These are phyloP conservation scores for Ascosphaera pollenicola DNA, from an alignment of 2,329 filamentous ascomycete species.

Conservation along the genomic window DNA sequence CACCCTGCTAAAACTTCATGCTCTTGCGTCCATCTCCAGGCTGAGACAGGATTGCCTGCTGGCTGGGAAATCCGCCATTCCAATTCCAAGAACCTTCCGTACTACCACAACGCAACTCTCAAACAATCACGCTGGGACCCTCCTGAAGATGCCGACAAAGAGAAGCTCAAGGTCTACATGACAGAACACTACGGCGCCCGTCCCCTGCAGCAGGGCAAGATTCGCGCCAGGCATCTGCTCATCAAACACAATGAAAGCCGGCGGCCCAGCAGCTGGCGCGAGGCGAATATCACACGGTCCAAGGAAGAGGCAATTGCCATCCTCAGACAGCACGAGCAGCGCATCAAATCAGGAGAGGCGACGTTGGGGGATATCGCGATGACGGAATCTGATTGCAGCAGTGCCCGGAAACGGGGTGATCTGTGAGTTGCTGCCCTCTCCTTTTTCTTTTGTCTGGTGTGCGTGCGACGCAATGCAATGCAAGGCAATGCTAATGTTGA, in stretches of 20 bases:
- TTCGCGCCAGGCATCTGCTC: conserved; percentile 76
- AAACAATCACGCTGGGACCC: conserved; percentile 94
- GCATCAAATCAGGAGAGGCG: conserved; percentile 48
- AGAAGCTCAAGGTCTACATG: conserved; percentile 90
- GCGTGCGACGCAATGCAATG: too few species aligned
- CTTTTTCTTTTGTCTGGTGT: background rate
- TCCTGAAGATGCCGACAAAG: conserved; percentile 65
- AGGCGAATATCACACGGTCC: conserved; percentile 66
- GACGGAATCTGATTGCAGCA: conserved; percentile 87
- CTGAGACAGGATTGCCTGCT: conserved; percentile 58
- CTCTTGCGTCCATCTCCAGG: conserved; percentile 18
- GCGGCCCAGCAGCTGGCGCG: conserved; percentile 79
- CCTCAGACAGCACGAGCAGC: conserved; percentile 50
- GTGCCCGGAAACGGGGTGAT: conserved; percentile 80
- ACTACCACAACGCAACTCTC: conserved; percentile 83
- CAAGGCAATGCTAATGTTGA: background rate
- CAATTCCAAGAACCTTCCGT: conserved; percentile 95
- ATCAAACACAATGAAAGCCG: conserved; percentile 84
- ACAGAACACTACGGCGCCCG: conserved; percentile 52
- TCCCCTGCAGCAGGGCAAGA: conserved; percentile 40
- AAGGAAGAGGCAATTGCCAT: conserved; percentile 73
- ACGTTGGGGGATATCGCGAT: conserved; percentile 64
- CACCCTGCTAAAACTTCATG: background rate
- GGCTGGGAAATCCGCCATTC: conserved; percentile 95
- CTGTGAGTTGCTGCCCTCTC: conserved; percentile 31